A percentile compares a stretch with the other conserved stretches of the same genome.
Conservation (phyloP, 2,329 filamentous ascomycete species). For the Colletotrichum lini region DNA sequence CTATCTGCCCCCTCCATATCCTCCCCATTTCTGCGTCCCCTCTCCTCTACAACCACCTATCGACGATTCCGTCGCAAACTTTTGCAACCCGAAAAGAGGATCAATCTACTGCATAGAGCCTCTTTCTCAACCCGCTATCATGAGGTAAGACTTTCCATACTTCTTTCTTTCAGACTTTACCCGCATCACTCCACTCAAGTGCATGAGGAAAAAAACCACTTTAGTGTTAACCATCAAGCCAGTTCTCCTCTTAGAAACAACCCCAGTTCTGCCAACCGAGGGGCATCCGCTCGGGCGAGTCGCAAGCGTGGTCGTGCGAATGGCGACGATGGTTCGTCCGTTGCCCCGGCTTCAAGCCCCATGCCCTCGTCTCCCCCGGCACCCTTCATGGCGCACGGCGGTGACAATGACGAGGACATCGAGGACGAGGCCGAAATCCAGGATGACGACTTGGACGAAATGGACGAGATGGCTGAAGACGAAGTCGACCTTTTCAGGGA, state of each 20-base stretch:
- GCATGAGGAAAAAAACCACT: conserved; percentile 13
- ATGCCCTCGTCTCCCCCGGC: conserved; percentile 77
- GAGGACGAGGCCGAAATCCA: conserved; percentile 81
- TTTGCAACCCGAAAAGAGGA: conserved; percentile 10
- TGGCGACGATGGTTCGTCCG: conserved; percentile 68
- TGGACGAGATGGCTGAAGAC: conserved; percentile 87
- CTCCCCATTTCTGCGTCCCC: conserved; percentile 27
- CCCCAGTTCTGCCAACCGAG: conserved; percentile 87
- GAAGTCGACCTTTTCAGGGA: conserved; percentile 84
- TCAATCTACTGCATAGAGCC: conserved; percentile 2
- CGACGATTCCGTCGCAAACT: conserved; percentile 17
- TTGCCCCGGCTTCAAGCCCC: conserved; percentile 69
- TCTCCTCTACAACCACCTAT: conserved; percentile 20
- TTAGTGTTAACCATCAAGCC: conserved; percentile 41
- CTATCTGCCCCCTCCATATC: conserved; percentile 27
- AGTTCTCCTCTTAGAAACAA: conserved; percentile 88
- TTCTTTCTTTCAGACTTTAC: neutral
- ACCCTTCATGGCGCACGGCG: conserved; percentile 76
- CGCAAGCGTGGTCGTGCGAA: conserved; percentile 70
- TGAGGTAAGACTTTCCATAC: conserved; percentile 50
- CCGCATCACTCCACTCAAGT: conserved; percentile 4
- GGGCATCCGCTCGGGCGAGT: conserved; percentile 65
- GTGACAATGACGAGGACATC: conserved; percentile 79
- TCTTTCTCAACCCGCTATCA: conserved; percentile 38
- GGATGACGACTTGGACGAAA: conserved; percentile 80